These are phyloP conservation scores for Rhodotorula toruloides DNA, from an alignment of 768 basidiomycete genomes.

Conservation along the genomic window DNA sequence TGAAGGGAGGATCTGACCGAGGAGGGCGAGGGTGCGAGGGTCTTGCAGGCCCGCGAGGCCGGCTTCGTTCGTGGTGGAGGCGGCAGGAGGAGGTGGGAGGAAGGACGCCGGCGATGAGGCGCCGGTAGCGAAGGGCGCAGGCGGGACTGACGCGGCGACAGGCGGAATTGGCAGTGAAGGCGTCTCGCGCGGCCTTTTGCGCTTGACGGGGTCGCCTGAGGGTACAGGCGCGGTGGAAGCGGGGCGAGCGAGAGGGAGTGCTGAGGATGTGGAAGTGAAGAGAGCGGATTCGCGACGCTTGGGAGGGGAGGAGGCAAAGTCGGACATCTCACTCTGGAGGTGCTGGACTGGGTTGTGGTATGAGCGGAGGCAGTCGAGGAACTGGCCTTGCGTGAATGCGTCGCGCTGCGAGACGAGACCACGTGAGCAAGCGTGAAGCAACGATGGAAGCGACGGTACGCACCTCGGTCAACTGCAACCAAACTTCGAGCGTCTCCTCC, in stretches of 20 bases:
- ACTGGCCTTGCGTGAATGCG: constrained; percentile 34
- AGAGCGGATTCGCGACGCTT: constrained; percentile 5
- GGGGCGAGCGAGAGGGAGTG: not conserved
- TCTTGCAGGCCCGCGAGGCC: constrained; percentile 1
- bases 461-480: constrained; percentile 37
- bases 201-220: constrained; percentile 31
- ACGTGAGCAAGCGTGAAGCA: not conserved
- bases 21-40: constrained; percentile 23
- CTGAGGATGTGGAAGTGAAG: not conserved
- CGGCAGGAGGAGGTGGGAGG: not conserved
- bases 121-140: not conserved
- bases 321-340: constrained; percentile 23
- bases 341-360: constrained; percentile 32
- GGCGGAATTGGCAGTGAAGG: constrained; percentile 15
- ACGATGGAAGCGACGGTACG: not conserved
- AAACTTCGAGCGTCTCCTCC: constrained; percentile 37
- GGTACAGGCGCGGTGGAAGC: not conserved
- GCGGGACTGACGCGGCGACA: not conserved
- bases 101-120: not conserved
- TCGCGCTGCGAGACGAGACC: constrained; percentile 17
- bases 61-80: not conserved
- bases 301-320: constrained; percentile 20
- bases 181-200: constrained; percentile 15
- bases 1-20: constrained; percentile 25
- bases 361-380: constrained; percentile 34